Evolutionary conservation across 768 basidiomycete genomes (phyloP), one percentile per base, ranked within the genome.

Genomic region (Lentinula sp.): DNA sequence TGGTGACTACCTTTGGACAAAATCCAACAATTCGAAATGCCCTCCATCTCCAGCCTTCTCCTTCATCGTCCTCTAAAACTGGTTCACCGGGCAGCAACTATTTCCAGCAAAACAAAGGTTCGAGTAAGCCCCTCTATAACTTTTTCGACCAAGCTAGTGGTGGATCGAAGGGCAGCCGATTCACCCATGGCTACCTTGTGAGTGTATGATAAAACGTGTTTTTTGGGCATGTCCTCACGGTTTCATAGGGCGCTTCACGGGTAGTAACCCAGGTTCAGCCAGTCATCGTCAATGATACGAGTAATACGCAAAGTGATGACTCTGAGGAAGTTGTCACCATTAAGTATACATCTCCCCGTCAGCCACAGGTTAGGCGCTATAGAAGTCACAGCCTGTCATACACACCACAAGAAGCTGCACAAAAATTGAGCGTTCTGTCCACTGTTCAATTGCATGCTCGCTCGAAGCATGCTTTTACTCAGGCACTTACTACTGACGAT

Each of bases 21-120:
- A 80, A 80, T 4, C 79, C 86, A 63, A 83, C 88, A 0, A 77
- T 92, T 70, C 78, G 90, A 61, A 93, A 88, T 80, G 91, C 88
- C 59, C 80, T 92, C 60, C 87, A 91, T 69, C 69, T 84, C 16
- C 86, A 86, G 73, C 77, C 82, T 1, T 77, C 81, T 2, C 78
- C 81, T 46, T 71, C 76, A 9, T 74, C 81, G 7, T 76, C 79
- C 7, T 68, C 70, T 15, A 50, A 59, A 41, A 45, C 45, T 45
- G 49, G 7, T 32, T 48, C 57, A 16, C 57, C 57, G 8, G 57
- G 57, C 35, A 48, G 45, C 57, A 59, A 59, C 45, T 59, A 59
- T 37, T 59, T 59, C 18, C 43, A 59, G 13, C 48, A 50, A 50
- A 59, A 59, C 37, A 50, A 41, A 59, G 57, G 57, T 3, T 50